Evolutionary conservation across 2,329 filamentous ascomycete species (phyloP).

Genomic region (Trichophyton simii): DNA sequence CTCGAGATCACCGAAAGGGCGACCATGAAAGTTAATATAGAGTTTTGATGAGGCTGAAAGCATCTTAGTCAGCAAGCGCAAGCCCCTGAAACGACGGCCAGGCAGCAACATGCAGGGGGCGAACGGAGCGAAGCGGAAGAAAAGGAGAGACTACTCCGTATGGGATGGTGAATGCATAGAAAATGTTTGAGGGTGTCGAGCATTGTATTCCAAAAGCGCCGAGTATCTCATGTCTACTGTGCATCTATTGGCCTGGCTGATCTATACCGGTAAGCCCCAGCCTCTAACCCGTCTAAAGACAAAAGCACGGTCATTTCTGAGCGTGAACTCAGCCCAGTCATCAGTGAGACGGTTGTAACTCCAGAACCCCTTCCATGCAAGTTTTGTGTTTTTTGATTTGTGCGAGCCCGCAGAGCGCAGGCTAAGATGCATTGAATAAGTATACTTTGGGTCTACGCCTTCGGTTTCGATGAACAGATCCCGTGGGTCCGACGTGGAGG

Average conservation of each 20-base stretch:
- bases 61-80: neutral
- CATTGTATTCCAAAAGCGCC: neutral
- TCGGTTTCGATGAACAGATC: conserved; percentile 77
- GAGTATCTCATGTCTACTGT: neutral
- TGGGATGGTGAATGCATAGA: neutral
- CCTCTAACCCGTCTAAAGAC: conserved; percentile 52
- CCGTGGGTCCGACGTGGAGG: conserved; percentile 27
- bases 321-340: conserved; percentile 72
- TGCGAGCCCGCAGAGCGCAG: conserved; percentile 46
- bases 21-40: neutral
- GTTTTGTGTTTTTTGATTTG: conserved; percentile 65
- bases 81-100: too few relatives aligned
- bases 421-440: conserved; percentile 68
- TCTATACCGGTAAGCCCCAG: conserved; percentile 33
- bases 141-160: neutral
- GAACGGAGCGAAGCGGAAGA: neutral
- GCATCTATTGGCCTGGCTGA: neutral
- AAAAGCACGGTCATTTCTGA: conserved; percentile 50
- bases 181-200: neutral
- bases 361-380: conserved; percentile 81
- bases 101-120: neutral
- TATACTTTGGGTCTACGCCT: conserved; percentile 64
- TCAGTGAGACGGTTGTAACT: conserved; percentile 82
- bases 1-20: neutral
- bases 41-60: neutral